phyloP scores from a whole-genome alignment of 768 basidiomycete species.

The Termitomyces sp. region DNA sequence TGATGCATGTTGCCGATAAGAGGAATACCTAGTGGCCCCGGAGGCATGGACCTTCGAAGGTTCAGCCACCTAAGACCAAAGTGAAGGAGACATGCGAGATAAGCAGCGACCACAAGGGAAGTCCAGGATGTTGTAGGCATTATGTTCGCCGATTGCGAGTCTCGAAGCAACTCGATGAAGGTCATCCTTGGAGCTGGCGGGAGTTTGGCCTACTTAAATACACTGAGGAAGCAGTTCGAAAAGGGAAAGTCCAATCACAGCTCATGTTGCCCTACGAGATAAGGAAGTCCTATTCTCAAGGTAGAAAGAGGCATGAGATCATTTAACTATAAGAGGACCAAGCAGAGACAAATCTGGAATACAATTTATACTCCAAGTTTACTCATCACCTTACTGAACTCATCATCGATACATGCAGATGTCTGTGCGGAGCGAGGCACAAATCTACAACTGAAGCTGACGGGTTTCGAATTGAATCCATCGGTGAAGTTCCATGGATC shows the following conservation, averaged over 20 bases:
- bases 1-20: conserved; percentile 42
- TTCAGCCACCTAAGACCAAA: conserved; percentile 23
- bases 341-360: background rate
- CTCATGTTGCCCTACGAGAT: background rate
- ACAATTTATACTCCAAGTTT: background rate
- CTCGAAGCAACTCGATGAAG: background rate
- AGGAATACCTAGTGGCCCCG: conserved; percentile 39
- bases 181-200: background rate
- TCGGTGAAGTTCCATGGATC: conserved; percentile 26
- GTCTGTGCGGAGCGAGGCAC: conserved; percentile 19
- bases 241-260: background rate
- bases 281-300: background rate
- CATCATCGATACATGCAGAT: conserved; percentile 17
- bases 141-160: background rate
- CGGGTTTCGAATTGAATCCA: conserved; percentile 29
- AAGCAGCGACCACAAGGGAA: background rate
- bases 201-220: background rate
- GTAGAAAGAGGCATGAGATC: background rate
- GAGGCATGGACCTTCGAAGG: conserved; percentile 34
- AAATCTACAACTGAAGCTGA: conserved; percentile 26
- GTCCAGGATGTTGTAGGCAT: background rate
- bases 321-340: background rate
- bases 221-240: too few relatives aligned
- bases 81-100: conserved; percentile 17
- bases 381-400: conserved; percentile 13